Conservation (phyloP, 1,139 yeast species). For the Yamadazyma dushanensis region DNA sequence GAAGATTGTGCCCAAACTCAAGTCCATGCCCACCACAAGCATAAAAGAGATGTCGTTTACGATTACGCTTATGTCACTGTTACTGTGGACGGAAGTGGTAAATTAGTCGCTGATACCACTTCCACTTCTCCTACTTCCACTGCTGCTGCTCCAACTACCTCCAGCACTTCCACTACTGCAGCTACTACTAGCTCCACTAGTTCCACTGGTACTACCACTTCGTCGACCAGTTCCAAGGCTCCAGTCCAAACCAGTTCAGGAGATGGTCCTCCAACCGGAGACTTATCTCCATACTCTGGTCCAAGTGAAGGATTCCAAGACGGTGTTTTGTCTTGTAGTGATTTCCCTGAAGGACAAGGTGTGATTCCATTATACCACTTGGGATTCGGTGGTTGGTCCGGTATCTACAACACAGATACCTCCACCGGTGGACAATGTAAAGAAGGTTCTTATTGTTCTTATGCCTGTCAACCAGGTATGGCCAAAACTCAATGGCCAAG, state of each 20-base stretch:
- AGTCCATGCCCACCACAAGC: conserved; percentile 40
- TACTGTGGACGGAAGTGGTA: conserved; percentile 67
- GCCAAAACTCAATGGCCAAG: conserved; percentile 88
- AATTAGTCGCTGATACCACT: conserved; percentile 30
- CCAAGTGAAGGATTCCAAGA: conserved; percentile 60
- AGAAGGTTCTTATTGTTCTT: conserved; percentile 79
- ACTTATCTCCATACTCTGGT: conserved; percentile 49
- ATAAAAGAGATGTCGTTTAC: conserved; percentile 77
- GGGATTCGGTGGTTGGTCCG: conserved; percentile 73
- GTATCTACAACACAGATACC: conserved; percentile 63
- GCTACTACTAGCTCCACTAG: conserved; percentile 12
- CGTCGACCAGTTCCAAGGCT: conserved; percentile 8
- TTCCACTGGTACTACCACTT: conserved; percentile 10
- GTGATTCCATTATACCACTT: conserved; percentile 59
- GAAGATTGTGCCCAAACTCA: conserved; percentile 21
- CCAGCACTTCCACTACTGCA: conserved; percentile 15
- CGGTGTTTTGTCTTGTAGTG: conserved; percentile 60
- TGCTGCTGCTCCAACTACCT: conserved; percentile 16
- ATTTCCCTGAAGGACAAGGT: conserved; percentile 73
- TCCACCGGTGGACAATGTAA: conserved; percentile 66
- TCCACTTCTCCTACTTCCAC: conserved; percentile 19
- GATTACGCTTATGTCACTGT: conserved; percentile 81
- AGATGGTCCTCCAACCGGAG: conserved; percentile 47
- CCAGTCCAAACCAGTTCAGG: conserved; percentile 5
- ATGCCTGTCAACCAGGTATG: conserved; percentile 90